Base-by-base conservation (phyloP, 805 yeast species). In the Saturnispora sekii region DNA sequence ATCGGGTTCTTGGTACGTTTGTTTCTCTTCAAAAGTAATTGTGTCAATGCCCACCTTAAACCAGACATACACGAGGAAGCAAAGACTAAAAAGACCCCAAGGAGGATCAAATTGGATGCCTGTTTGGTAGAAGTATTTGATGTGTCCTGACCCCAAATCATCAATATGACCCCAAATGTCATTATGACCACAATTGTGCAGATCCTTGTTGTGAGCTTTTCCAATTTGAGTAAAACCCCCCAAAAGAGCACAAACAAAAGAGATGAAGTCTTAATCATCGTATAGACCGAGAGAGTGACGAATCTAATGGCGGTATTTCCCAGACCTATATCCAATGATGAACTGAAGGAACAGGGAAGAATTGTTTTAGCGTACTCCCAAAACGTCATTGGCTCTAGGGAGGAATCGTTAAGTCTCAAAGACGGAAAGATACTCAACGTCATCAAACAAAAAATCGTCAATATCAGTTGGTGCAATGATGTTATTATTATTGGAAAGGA, bases 11-110 rank as follows among this genome's bases (percentile, higher is more conserved):
- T 73, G 4, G 80, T 76, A 43, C 77, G 65, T 26, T 68, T 69
- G 51, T 78, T 79, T 37, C 67, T 71, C 52, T 74, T 81, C 41
- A 93, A 66, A 32, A 90, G 70, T 17, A 93, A 61, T 58, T 93
- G 97, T 1, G 97, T 88, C 49, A 89, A 75, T 1, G 95, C 90
- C 98, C 98, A 93, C 51, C 98, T 74, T 42, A 93, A 66, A 0
- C 98, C 98, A 12, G 93, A 81, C 65, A 87, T 73, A 59, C 83
- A 73, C 2, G 95, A 77, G 4, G 96, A 89, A 2, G 74, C 65
- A 28, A 93, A 64, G 1, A 90, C 97, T 26, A 88, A 65, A 2
- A 77, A 43, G 17, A 87, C 77, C 2, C 98, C 97, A 2, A 81
- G 33, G 33, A 61, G 51, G 6, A 63, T 49, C 16, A 60, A 43